These are phyloP conservation scores for Thermomucor indicae-seudaticae DNA, from an alignment of 371 early-diverging fungal species.

Conservation along the genomic window DNA sequence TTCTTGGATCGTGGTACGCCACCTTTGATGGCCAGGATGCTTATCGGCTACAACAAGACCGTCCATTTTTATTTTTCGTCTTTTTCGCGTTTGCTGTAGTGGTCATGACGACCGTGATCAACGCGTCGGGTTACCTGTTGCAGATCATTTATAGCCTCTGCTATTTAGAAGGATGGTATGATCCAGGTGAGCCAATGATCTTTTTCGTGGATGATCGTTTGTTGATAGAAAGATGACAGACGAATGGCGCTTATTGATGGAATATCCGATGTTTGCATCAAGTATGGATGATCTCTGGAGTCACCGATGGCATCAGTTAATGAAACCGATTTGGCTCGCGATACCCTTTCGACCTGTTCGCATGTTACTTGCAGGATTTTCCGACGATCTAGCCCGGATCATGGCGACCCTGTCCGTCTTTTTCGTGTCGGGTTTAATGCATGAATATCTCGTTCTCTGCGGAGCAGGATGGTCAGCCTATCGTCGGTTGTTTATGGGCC, in stretches of 20 bases:
- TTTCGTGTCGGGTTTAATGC: slow-evolving; percentile 21
- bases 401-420: slow-evolving; percentile 27
- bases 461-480: slow-evolving; percentile 19
- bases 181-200: slow-evolving; percentile 15
- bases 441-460: slow-evolving; percentile 25
- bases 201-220: no score
- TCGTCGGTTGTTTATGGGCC: slow-evolving; percentile 14
- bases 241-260: slow-evolving; percentile 33
- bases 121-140: slow-evolving; percentile 15
- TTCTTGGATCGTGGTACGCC: slow-evolving; percentile 15
- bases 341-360: slow-evolving; percentile 31
- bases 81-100: slow-evolving; percentile 11
- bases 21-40: slow-evolving; percentile 23
- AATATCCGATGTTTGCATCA: slow-evolving; percentile 16
- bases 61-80: slow-evolving; percentile 13
- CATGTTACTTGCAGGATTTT: not conserved
- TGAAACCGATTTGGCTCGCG: slow-evolving; percentile 28
- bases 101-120: slow-evolving; percentile 19
- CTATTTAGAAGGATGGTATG: slow-evolving; percentile 19
- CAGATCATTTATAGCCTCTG: slow-evolving; percentile 20
- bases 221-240: slow-evolving; percentile 14
- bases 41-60: slow-evolving; percentile 4
- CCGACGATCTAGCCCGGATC: slow-evolving; percentile 6
- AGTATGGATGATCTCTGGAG: slow-evolving; percentile 3
- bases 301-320: slow-evolving; percentile 30